phyloP scores from a whole-genome alignment of 805 yeast genomes.

The Yarrowia porcina region DNA sequence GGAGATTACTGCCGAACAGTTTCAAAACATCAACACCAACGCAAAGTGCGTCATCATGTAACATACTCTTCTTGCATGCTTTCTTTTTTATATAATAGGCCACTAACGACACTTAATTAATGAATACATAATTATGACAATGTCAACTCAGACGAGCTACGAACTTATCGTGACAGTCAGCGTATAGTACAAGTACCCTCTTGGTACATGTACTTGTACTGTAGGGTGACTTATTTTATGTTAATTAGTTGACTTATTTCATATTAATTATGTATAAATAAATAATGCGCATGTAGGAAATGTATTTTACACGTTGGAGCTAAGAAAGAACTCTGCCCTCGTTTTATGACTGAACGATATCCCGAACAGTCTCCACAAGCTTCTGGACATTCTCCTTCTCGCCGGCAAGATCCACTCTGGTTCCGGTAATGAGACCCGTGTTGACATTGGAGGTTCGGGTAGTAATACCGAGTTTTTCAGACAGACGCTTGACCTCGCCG shows the following conservation, averaged over 20 bases:
- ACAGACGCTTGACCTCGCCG: conserved; percentile 4
- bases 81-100: background rate
- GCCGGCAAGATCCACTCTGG: conserved; percentile 8
- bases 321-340: background rate
- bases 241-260: background rate
- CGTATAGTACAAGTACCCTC: too few species aligned
- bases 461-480: background rate
- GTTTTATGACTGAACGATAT: background rate
- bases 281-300: conserved; percentile 6
- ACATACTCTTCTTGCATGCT: background rate
- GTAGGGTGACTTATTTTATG: too few species aligned
- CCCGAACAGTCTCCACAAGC: background rate
- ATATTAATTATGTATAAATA: background rate
- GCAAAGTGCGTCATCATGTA: conserved; percentile 25
- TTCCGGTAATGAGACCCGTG: background rate
- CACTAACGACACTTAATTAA: background rate
- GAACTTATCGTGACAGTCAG: too few species aligned
- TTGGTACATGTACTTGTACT: too few species aligned
- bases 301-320: conserved; percentile 6
- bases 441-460: background rate
- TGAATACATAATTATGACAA: too few species aligned
- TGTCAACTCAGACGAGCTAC: too few species aligned
- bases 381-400: conserved; percentile 11
- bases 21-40: background rate
- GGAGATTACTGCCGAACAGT: conserved; percentile 47